phyloP scores from a whole-genome alignment of 345 rosid species.

The Gossypium ekmanianum region DNA sequence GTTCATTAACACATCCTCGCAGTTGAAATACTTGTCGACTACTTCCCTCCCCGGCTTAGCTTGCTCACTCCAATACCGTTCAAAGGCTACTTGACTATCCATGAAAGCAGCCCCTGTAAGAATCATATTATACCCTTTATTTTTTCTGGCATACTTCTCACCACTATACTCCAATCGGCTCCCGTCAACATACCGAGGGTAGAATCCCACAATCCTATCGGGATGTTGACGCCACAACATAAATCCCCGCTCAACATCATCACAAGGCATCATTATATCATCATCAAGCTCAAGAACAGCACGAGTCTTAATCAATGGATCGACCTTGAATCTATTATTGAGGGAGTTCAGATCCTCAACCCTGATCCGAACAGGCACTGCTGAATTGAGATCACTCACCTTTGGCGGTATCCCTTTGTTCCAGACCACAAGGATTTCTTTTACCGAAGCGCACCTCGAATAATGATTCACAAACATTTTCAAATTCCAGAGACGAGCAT shows the following conservation, averaged over 20 bases:
- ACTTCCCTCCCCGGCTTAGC: conserved; percentile 62
- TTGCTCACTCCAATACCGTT: conserved; percentile 54
- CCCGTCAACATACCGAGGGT: conserved; percentile 63
- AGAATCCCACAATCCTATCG: conserved; percentile 79
- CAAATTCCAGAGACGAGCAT: conserved; percentile 96
- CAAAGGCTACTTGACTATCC: conserved; percentile 57
- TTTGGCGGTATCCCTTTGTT: conserved; percentile 84
- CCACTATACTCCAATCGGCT: conserved; percentile 60
- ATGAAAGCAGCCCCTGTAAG: conserved; percentile 96
- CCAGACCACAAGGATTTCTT: conserved; percentile 94
- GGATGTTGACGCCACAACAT: conserved; percentile 87
- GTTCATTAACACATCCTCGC: conserved; percentile 85
- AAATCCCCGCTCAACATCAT: conserved; percentile 78
- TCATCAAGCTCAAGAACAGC: conserved; percentile 95
- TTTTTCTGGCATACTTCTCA: conserved; percentile 71
- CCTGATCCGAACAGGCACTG: conserved; percentile 86
- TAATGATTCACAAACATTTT: conserved; percentile 89
- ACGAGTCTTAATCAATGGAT: conserved; percentile 61
- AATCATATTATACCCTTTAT: conserved; percentile 79
- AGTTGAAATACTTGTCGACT: conserved; percentile 70
- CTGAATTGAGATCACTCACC: conserved; percentile 60
- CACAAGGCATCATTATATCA: conserved; percentile 91
- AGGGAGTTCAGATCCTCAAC: conserved; percentile 65
- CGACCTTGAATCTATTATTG: conserved; percentile 80
- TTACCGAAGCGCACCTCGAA: conserved; percentile 86